Conservation (phyloP, 106 monocot genomes). For the Dendrobium officinale region DNA sequence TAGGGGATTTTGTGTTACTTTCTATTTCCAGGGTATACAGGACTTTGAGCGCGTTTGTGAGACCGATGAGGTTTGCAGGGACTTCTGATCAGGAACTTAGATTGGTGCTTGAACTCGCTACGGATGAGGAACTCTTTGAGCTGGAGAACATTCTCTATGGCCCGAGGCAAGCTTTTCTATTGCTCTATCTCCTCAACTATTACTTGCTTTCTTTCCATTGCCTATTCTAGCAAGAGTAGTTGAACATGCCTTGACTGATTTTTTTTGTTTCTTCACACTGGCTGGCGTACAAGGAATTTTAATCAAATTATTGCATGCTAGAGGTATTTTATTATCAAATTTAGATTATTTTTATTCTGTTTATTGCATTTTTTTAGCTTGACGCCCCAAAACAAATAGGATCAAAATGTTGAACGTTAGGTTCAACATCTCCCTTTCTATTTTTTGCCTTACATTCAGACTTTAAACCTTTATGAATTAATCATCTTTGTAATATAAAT, state of each 20-base stretch:
- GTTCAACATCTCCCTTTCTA: background rate
- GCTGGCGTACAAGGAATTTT: background rate
- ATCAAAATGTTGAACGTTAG: background rate
- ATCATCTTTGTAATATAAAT: background rate
- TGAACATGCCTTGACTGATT: conserved; percentile 2
- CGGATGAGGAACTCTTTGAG: conserved; percentile 71
- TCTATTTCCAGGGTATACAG: background rate
- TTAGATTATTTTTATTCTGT: background rate
- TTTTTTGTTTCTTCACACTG: background rate
- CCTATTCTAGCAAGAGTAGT: background rate
- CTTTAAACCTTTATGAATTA: background rate
- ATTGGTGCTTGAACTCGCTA: conserved; percentile 81
- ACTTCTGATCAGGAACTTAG: conserved; percentile 76
- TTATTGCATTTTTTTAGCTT: background rate
- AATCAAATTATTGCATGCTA: background rate
- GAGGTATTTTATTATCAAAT: background rate
- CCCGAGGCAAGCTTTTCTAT: conserved; percentile 35
- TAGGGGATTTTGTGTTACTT: background rate
- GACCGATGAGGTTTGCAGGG: conserved; percentile 16
- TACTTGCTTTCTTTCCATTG: background rate
- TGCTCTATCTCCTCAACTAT: background rate
- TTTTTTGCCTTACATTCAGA: background rate
- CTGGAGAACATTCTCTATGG: conserved; percentile 86
- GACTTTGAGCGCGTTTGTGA: background rate
- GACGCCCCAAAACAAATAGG: background rate